Base-by-base conservation (phyloP, 2,329 filamentous ascomycete species). In the Fusarium mangiferae region DNA sequence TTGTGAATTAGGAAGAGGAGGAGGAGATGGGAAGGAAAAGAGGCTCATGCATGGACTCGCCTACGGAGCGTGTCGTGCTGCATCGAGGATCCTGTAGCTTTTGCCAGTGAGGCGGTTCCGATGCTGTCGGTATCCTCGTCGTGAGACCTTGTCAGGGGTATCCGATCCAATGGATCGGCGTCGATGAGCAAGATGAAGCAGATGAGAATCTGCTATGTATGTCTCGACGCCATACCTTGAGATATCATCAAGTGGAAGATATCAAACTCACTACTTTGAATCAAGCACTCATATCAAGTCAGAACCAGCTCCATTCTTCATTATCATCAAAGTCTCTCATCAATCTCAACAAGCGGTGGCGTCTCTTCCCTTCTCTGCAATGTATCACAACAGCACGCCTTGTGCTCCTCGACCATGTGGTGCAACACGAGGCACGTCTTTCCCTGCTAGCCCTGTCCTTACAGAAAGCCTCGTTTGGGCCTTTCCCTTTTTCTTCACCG, bases 141-240 rank as follows among this genome's bases (percentile, higher is more conserved):
- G 76, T 78, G 75, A 67, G 67, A 77, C 76, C 14, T 41, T 60
- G 38, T 46, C 58, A 54, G 57, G 58, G 60, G 30, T 36, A 75
- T 72, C 75, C 76, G 68, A 58, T 68, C 64, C 70, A 66, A 74
- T 75, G 75, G 75, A 68, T 65, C 59, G 63, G 73, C 62, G 26
- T 58, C 48, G 49, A 59, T 24, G 42, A 52, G 45, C 22, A 48
- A 33, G 35, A 24, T 36, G 54, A 68, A 14, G 41, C 20, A 35
- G 46, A 28, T 22, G 7, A 11, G 17, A 24, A 18, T 45, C 24
- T 39, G 11, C 26, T 48, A 42, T 36, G 14, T 20, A 41, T 51
- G 64, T 62, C 39, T 56, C 33, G n/a, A 63, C 14, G 3, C 26
- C 28, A 17, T 49, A 22, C 22, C 33, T 45, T 7, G 13, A 42